Base-by-base conservation (phyloP, 2,329 filamentous ascomycete species). In the Dissoconium aciculare region DNA sequence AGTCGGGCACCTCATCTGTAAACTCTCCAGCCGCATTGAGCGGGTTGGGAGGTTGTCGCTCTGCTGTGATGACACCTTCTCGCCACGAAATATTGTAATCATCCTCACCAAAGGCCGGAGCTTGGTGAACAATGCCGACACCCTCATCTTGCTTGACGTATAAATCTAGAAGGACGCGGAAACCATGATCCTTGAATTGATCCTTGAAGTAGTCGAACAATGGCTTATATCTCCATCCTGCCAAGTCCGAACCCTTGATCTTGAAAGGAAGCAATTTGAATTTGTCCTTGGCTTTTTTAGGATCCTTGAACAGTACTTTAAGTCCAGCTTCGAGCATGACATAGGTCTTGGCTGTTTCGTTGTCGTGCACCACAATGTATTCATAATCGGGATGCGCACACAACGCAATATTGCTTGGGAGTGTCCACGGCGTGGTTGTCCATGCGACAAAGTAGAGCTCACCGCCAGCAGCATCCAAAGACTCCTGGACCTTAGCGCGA, bases 231-330 rank as follows among this genome's bases (percentile, higher is more conserved):
- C 74, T 78, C 80, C 82, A 91, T 23, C 80, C 83, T 17, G 81
- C 60, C 74, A 94, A 83, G 27, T 84, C 76, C 41, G 74, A 78
- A 28, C 87, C 87, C 58, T 75, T 79, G 44, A 91, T 59, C 49
- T 78, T 85, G 27, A 46, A 33, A 40, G 78, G 69, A 10, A 92
- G 53, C 30, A 89, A 66, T 62, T 82, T 83, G 60, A 75, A 93
- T 63, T 84, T 85, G 60, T 75, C 92, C 53, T 93, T 91, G 29
- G 84, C 84, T 63, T 93, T 93, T 63, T 93, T 94, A 5, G 79
- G 79, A 44, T 93, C 83, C 56, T 94, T 94, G 63, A 93, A 94
- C 2, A 94, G 64, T 4, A 79, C 87, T 34, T 69, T 67, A 17
- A 94, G 65, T 17, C 89, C 67, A 34, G 80, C 73, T 53, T 94